These are phyloP conservation scores for Phlyctochytrium bullatum DNA, from an alignment of 192 early-diverging fungal species.

Conservation along the genomic window DNA sequence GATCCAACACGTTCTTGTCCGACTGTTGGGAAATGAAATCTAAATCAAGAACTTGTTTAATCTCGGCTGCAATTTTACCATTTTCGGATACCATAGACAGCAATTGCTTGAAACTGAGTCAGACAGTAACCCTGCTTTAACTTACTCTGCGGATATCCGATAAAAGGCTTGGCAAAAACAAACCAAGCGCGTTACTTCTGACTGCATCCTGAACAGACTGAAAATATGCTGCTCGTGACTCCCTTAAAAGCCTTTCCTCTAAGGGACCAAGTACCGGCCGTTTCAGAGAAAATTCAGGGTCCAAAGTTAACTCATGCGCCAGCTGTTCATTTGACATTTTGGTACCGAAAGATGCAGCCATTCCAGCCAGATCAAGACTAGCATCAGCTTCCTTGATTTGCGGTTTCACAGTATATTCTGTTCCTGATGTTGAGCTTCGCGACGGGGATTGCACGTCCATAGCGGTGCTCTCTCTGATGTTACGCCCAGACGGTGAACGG, in stretches of 20 bases:
- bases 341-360: slow-evolving; percentile 39
- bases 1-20: slow-evolving; percentile 52
- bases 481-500: neutral
- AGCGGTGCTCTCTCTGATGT: neutral
- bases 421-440: neutral
- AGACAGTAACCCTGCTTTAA: slow-evolving; percentile 3
- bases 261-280: slow-evolving; percentile 36
- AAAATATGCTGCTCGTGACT: slow-evolving; percentile 71
- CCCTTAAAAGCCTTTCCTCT: slow-evolving; percentile 53
- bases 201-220: slow-evolving; percentile 65
- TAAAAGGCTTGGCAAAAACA: slow-evolving; percentile 53
- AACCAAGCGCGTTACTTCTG: slow-evolving; percentile 38
- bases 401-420: neutral
- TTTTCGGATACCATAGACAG: slow-evolving; percentile 59
- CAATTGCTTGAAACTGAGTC: slow-evolving; percentile 48
- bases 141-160: slow-evolving; percentile 57
- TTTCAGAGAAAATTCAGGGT: slow-evolving; percentile 68
- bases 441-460: neutral
- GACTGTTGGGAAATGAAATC: slow-evolving; percentile 69
- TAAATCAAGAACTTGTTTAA: slow-evolving; percentile 67
- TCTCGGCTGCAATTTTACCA: slow-evolving; percentile 50
- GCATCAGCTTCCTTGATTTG: slow-evolving; percentile 4
- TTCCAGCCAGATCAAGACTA: slow-evolving; percentile 27
- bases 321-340: slow-evolving; percentile 62
- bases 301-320: slow-evolving; percentile 73